Conservation (phyloP, 2,329 filamentous ascomycete species). For the Podosphaera xanthii region DNA sequence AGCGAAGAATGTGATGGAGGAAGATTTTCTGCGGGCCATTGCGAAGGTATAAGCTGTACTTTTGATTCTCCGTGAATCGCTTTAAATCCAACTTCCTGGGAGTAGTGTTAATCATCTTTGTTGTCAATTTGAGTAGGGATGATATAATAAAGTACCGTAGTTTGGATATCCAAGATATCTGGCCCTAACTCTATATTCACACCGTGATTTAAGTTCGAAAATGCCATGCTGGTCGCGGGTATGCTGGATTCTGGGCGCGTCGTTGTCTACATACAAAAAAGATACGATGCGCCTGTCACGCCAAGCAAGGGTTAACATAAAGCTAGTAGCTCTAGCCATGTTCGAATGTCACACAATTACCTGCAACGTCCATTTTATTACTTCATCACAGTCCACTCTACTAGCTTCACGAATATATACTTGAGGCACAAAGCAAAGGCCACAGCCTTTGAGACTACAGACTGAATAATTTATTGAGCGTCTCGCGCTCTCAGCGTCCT, state of each 20-base stretch:
- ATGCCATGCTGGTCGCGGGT: background rate
- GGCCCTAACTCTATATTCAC: slow-evolving; percentile 27
- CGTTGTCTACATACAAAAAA: background rate
- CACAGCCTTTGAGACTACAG: background rate
- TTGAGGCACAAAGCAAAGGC: background rate
- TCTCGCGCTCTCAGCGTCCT: background rate
- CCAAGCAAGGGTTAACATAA: background rate
- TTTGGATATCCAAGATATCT: slow-evolving; percentile 56
- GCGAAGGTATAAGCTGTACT: slow-evolving; percentile 50
- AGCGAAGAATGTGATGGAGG: slow-evolving; percentile 63
- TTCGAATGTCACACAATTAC: background rate
- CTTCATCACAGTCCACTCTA: background rate
- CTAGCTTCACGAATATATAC: background rate
- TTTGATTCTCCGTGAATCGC: slow-evolving; percentile 62
- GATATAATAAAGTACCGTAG: slow-evolving; percentile 38
- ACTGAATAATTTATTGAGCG: background rate
- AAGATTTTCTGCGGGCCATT: slow-evolving; percentile 43
- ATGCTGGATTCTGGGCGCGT: background rate
- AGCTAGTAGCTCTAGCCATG: too few relatives aligned
- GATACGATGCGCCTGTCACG: background rate
- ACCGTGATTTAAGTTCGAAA: background rate
- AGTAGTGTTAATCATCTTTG: slow-evolving; percentile 3
- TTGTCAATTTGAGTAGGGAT: slow-evolving; percentile 5
- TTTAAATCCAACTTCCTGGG: slow-evolving; percentile 54
- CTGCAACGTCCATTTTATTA: background rate